phyloP scores from a whole-genome alignment of 2,329 filamentous ascomycete species.

The Aureobasidium sp. region DNA sequence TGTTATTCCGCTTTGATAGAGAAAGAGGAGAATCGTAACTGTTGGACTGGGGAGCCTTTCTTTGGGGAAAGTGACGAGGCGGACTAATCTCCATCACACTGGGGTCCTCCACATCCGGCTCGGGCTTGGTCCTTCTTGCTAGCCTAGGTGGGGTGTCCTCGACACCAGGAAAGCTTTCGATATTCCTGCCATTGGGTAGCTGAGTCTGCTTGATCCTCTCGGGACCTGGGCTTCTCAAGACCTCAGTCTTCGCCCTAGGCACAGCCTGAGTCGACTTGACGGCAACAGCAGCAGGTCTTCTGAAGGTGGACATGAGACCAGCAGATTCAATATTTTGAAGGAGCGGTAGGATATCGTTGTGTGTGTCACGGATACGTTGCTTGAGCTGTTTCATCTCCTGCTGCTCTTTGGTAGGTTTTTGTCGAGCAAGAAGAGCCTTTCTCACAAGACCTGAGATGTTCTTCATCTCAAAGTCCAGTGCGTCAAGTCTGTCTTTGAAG shows the following conservation, averaged over 20 bases:
- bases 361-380: slow-evolving; percentile 7
- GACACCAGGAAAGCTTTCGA: slow-evolving; percentile 12
- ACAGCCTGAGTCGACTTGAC: slow-evolving; percentile 24
- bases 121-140: not conserved
- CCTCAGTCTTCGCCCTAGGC: not conserved
- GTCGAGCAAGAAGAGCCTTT: slow-evolving; percentile 11
- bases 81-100: slow-evolving; percentile 10
- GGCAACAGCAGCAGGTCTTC: slow-evolving; percentile 3
- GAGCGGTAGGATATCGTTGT: slow-evolving; percentile 7
- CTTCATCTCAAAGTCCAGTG: slow-evolving; percentile 7
- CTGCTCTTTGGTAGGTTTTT: slow-evolving; percentile 9
- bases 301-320: not conserved
- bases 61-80: not conserved
- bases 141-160: slow-evolving; percentile 15
- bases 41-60: not conserved
- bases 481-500: not conserved
- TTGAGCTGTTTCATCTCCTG: slow-evolving; percentile 11
- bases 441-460: slow-evolving; percentile 4
- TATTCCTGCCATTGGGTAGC: slow-evolving; percentile 2
- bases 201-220: slow-evolving; percentile 28
- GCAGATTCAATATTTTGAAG: slow-evolving; percentile 2
- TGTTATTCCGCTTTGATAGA: not conserved
- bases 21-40: not conserved
- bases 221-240: slow-evolving; percentile 17
- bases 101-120: slow-evolving; percentile 3